Percentiles rank a stretch among this genome's conserved stretches.
These are phyloP conservation scores for Nakazawaea wyomingensis DNA, from an alignment of 805 yeast species.

Conservation along the genomic window DNA sequence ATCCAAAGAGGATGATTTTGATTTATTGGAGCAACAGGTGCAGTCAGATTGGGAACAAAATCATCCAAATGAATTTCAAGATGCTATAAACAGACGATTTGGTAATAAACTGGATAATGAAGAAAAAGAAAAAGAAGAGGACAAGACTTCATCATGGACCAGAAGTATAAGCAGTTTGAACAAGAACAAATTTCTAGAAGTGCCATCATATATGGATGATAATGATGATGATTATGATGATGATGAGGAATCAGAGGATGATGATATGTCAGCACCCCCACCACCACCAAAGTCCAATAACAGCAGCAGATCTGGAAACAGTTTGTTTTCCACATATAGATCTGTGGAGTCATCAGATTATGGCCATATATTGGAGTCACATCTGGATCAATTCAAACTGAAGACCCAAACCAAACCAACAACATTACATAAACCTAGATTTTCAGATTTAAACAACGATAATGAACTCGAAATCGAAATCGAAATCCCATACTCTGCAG, in stretches of 20 bases:
- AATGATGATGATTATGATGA: constrained; percentile 13
- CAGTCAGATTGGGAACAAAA: constrained; percentile 25
- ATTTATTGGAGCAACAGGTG: constrained; percentile 28
- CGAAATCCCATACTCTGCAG: constrained; percentile 12
- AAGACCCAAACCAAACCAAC: no score
- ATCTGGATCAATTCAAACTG: constrained; percentile 3
- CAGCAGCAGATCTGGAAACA: constrained; percentile 12
- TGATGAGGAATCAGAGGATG: constrained; percentile 12
- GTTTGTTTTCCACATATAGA: constrained; percentile 10
- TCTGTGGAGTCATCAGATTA: constrained; percentile 8
- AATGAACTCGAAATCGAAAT: no score
- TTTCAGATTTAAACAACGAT: constrained; percentile 3
- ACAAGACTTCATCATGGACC: constrained; percentile 13
- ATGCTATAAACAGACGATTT: constrained; percentile 9
- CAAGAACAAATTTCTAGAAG: constrained; percentile 10
- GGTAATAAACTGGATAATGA: neutral
- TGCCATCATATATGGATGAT: constrained; percentile 9
- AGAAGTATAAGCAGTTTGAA: constrained; percentile 14
- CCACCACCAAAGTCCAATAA: constrained; percentile 13
- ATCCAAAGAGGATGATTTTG: constrained; percentile 22
- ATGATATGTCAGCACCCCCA: constrained; percentile 4
- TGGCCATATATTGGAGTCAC: constrained; percentile 4
- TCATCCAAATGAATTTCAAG: constrained; percentile 12
- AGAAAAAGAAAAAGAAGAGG: constrained; percentile 6
- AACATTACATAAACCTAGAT: neutral